Base-by-base conservation (phyloP, 352 stramenopile species). In the Phytophthora litchii region DNA sequence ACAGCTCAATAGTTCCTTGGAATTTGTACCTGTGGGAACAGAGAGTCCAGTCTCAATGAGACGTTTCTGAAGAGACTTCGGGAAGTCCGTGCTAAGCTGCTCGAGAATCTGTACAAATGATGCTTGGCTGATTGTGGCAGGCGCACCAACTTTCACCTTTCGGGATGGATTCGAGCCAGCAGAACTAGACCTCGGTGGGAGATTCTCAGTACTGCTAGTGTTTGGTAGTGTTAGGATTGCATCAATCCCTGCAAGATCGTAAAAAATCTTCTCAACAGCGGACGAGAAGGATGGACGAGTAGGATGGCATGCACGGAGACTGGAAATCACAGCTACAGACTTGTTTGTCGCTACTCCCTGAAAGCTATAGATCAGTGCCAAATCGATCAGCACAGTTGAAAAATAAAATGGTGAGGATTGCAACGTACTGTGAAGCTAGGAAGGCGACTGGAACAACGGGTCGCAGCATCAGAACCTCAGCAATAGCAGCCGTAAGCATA, bases 31-130 rank as follows among this genome's bases (percentile, higher is more conserved):
- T 7, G 23, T 34, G 3, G 21, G 3, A 6, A 45, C 27, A 14
- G 60, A 35, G 44, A 58, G 16, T 2, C 21, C 19, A 25, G 31
- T 14, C 34, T 66, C 46, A 23, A 70, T 5, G 8, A 70, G 7
- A n/a, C 50, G 44, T 0, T 55, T 46, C 20, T 70, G 62, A 3
- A 66, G n/a, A 27, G 44, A 5, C 31, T 62, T 57, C 0, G 62
- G 62, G 17, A 62, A 55, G n/a, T 70, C 62, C 11, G 16, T 11
- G 19, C 62, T 62, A 10, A 70, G 62, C 13, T 70, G 62, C n/a
- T 54, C 49, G 10, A 70, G 49, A 37, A 66, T 16, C 6, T 57
- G 62, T n/a, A 49, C 21, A 13, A 70, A 70, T 9, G 43, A 57
- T 27, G 29, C 43, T 9, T 66, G 43, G 8, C 42, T 65, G 27